Percentiles rank a stretch among this genome's conserved stretches.
phyloP scores from a whole-genome alignment of 2,329 filamentous ascomycete genomes.

The Domatiomyces globalis region DNA sequence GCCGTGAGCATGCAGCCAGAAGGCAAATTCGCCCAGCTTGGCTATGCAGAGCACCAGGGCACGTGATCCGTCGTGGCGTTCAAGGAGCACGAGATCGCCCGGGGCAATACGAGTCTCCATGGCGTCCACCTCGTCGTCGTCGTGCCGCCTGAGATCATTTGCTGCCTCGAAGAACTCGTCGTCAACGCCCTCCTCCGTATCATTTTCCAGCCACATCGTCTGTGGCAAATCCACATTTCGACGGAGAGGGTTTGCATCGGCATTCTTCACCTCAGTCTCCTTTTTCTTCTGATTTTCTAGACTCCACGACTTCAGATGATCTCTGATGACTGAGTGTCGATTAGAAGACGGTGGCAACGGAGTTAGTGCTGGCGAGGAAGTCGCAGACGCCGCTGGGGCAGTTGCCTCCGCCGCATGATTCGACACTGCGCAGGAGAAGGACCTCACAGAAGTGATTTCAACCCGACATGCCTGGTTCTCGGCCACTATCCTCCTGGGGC shows the following conservation, averaged over 20 bases:
- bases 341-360: neutral
- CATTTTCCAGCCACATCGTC: neutral
- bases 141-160: neutral
- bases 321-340: slow-evolving; percentile 5
- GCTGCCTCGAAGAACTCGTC: neutral
- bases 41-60: neutral
- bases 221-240: neutral
- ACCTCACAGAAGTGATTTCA: neutral
- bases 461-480: neutral
- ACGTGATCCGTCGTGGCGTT: neutral
- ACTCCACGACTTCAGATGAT: slow-evolving; percentile 11
- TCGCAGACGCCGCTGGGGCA: neutral
- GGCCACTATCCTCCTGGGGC: neutral
- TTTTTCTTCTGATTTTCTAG: slow-evolving; percentile 9
- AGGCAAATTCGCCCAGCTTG: neutral
- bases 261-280: slow-evolving; percentile 3
- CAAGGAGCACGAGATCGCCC: slow-evolving; percentile 1
- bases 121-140: slow-evolving; percentile 1
- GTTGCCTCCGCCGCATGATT: neutral
- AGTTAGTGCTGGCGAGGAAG: neutral
- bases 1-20: neutral
- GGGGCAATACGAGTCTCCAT: neutral
- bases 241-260: neutral
- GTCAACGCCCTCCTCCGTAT: neutral
- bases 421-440: neutral